Evolutionary conservation across 2,329 filamentous ascomycete genomes (phyloP).

Genomic region (Penicillium sp.): DNA sequence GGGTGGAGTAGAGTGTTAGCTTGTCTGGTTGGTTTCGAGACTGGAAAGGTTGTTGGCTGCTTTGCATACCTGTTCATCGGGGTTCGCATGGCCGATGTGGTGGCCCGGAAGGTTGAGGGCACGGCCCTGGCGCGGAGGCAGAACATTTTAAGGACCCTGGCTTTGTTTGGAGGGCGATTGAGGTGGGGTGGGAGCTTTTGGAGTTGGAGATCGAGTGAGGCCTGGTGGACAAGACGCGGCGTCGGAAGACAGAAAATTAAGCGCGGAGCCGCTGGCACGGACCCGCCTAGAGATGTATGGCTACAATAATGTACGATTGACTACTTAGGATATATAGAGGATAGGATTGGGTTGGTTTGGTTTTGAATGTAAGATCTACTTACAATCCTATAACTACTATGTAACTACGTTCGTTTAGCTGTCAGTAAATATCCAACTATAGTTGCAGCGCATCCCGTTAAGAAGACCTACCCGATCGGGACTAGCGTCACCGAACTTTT

Average conservation of each 20-base stretch:
- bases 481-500: conserved; percentile 27
- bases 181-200: not conserved
- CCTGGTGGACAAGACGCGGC: conserved; percentile 17
- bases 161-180: not conserved
- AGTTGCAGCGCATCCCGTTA: conserved; percentile 2
- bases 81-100: conserved; percentile 25
- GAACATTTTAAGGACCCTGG: conserved; percentile 30
- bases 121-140: conserved; percentile 36
- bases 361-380: not conserved
- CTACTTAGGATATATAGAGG: not conserved
- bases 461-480: conserved; percentile 20
- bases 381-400: not conserved
- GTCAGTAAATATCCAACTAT: conserved; percentile 2
- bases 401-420: not conserved
- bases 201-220: conserved; percentile 9
- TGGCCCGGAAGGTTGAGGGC: conserved; percentile 29
- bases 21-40: conserved; percentile 5
- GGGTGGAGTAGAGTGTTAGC: conserved; percentile 7
- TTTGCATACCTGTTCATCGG: conserved; percentile 25
- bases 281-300: conserved; percentile 20
- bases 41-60: not conserved
- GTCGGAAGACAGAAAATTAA: conserved; percentile 35
- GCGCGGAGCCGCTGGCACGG: conserved; percentile 34
- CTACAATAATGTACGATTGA: not conserved
- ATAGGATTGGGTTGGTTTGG: not conserved